Evolutionary conservation across 495 filamentous ascomycete species (phyloP), one percentile per base, ranked within the genome.

Genomic region (Penicillium cinerascens): DNA sequence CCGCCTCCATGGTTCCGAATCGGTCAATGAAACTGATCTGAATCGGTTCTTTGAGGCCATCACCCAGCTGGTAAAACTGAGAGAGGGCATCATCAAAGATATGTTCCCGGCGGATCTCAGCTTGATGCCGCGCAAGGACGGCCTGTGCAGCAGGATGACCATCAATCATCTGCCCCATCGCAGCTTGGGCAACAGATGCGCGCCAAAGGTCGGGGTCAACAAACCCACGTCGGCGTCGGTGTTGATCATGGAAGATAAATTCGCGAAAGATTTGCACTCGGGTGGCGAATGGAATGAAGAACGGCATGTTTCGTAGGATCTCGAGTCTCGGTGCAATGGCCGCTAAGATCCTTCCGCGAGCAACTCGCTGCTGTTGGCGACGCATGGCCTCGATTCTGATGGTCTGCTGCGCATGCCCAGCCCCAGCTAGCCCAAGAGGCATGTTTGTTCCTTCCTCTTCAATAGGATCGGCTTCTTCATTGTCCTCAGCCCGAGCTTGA

Each of bases 1-100:
- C 93, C 6, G 93, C 91, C 70, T 99, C 93, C 22, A 81, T 76
- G 2, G 85, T 83, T 47, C 86, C 86, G 56, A 96, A 99, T 55
- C 89, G 81, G 60, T 99, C 93, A 15, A 96, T 88, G 60, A 97
- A 99, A 13, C 87, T 92, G 58, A 99, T 97, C 65, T 96, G 91
- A 20, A 99, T 97, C 0, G 95, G 93, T 64, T 99, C 92, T 63
- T 97, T 97, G 49, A 99, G 75, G 1, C 85, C 85, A 15, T 90
- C 87, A 0, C 85, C 86, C 6, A 97, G 78, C 2, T 77, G 65
- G 67, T 95, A 97, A 59, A 95, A 97, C 47, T 92, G 82, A 4
- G 85, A 74, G 64, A 86, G 88, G 0, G 95, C 93, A 70, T 96
- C 91, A 20, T 87, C 78, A 62, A 97, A 97, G 18, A 93, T 76